phyloP scores from a whole-genome alignment of 2,329 filamentous ascomycete genomes.

The Alternaria angustiovoidea region DNA sequence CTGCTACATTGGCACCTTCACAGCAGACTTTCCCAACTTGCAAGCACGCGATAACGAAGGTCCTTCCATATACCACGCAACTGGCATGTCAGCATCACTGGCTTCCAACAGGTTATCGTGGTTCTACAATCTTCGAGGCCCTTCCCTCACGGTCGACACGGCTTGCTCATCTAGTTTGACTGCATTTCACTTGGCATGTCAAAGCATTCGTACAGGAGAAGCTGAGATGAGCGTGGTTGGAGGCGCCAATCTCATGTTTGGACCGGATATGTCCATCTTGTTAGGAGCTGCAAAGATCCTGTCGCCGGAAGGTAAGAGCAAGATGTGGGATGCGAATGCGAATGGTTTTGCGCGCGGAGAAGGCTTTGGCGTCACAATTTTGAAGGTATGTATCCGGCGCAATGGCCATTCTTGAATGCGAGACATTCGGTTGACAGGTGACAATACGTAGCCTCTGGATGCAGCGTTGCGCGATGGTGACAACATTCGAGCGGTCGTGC shows the following conservation, averaged over 20 bases:
- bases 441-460: slow-evolving; percentile 13
- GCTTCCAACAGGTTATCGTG: slow-evolving; percentile 25
- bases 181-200: slow-evolving; percentile 31
- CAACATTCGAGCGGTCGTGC: slow-evolving; percentile 37
- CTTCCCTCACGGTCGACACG: slow-evolving; percentile 33
- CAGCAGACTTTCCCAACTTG: slow-evolving; percentile 29
- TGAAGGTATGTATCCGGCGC: slow-evolving; percentile 24
- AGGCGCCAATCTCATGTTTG: slow-evolving; percentile 49
- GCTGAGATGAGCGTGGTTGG: slow-evolving; percentile 46
- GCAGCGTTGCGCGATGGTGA: slow-evolving; percentile 39
- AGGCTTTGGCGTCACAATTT: slow-evolving; percentile 35
- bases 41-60: slow-evolving; percentile 23
- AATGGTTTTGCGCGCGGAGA: slow-evolving; percentile 42
- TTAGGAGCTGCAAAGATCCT: slow-evolving; percentile 12
- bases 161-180: slow-evolving; percentile 32
- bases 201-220: slow-evolving; percentile 38
- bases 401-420: not conserved
- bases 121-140: slow-evolving; percentile 34
- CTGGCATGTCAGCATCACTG: slow-evolving; percentile 17
- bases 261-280: slow-evolving; percentile 19
- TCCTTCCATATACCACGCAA: slow-evolving; percentile 24
- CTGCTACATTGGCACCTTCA: slow-evolving; percentile 29
- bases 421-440: not conserved
- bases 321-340: slow-evolving; percentile 40
- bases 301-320: slow-evolving; percentile 32